Evolutionary conservation across 2,329 filamentous ascomycete genomes (phyloP).

Genomic region (Nemania serpens): DNA sequence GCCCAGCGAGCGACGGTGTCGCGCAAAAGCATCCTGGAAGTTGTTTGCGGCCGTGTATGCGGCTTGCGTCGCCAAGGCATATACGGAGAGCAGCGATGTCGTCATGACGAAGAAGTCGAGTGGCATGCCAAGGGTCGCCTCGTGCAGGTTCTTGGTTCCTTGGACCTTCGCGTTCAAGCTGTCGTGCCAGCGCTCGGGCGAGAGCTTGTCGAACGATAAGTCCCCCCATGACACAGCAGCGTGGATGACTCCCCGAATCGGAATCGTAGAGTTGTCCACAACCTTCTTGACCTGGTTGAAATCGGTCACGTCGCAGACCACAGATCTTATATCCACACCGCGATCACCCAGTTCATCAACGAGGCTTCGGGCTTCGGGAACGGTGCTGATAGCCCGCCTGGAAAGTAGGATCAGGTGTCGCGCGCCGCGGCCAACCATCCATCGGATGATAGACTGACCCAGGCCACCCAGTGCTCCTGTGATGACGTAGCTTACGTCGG

Average conservation of each 20-base stretch:
- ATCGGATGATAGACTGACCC: constrained; percentile 18
- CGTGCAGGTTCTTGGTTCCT: constrained; percentile 35
- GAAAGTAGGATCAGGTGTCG: constrained; percentile 32
- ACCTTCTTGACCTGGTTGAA: not conserved
- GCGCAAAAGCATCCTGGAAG: constrained; percentile 39
- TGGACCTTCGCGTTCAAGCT: constrained; percentile 34
- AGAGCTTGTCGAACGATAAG: constrained; percentile 15
- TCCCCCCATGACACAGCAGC: constrained; percentile 1
- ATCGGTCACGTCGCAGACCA: not conserved
- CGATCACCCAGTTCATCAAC: not conserved
- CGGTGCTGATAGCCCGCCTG: constrained; percentile 11
- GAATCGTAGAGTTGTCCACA: not conserved
- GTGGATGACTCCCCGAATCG: not conserved
- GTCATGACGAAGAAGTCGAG: constrained; percentile 36
- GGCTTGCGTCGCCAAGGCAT: constrained; percentile 27
- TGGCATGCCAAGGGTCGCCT: constrained; percentile 20
- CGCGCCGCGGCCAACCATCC: constrained; percentile 28
- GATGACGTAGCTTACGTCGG: constrained; percentile 17
- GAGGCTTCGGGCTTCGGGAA: constrained; percentile 4
- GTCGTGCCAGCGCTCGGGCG: constrained; percentile 26
- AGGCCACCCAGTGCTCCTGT: constrained; percentile 21
- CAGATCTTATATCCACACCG: not conserved
- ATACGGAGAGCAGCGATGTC: constrained; percentile 27
- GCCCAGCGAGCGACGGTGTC: constrained; percentile 32
- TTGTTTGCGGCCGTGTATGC: constrained; percentile 38